Conservation (phyloP, 1,284 basidiomycete genomes). For the Paramarasmius palmivorus region DNA sequence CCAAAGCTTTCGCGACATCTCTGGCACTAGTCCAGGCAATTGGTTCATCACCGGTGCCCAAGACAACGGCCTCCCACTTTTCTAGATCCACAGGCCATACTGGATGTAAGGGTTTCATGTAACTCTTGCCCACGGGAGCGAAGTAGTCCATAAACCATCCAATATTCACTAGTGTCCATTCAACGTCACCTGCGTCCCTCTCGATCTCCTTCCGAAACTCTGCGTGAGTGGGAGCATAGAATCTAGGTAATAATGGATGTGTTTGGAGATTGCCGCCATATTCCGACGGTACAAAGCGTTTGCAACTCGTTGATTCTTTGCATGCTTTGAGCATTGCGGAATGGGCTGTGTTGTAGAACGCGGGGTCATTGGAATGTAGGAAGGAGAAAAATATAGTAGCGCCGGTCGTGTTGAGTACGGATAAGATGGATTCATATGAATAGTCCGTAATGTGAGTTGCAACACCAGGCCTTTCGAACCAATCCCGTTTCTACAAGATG, state of each 20-base stretch:
- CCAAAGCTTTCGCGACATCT: slow-evolving; percentile 7
- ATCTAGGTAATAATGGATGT: slow-evolving; percentile 9
- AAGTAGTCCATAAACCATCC: slow-evolving; percentile 15
- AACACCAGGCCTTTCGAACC: slow-evolving; percentile 6
- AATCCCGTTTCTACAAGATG: slow-evolving; percentile 1
- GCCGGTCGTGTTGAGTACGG: slow-evolving; percentile 2
- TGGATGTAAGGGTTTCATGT: slow-evolving; percentile 10
- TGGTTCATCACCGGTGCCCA: slow-evolving; percentile 10
- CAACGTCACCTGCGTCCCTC: background rate
- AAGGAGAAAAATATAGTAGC: slow-evolving; percentile 9
- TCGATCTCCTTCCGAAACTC: slow-evolving; percentile 6
- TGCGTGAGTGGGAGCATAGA: slow-evolving; percentile 9
- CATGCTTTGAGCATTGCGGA: slow-evolving; percentile 9
- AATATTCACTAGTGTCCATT: slow-evolving; percentile 9
- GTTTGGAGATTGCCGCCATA: slow-evolving; percentile 11
- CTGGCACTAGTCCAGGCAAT: slow-evolving; percentile 8
- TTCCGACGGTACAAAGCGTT: slow-evolving; percentile 12
- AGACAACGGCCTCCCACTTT: slow-evolving; percentile 4
- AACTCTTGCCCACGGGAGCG: slow-evolving; percentile 4
- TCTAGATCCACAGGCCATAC: slow-evolving; percentile 13
- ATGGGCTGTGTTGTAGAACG: slow-evolving; percentile 3
- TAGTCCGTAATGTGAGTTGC: slow-evolving; percentile 6
- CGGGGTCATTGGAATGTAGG: slow-evolving; percentile 5
- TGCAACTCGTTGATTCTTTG: slow-evolving; percentile 1
- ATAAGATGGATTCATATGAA: slow-evolving; percentile 2